Evolutionary conservation across 2,329 filamentous ascomycete species (phyloP), one percentile per base, ranked within the genome.

Genomic region (Raffaelea arxii): DNA sequence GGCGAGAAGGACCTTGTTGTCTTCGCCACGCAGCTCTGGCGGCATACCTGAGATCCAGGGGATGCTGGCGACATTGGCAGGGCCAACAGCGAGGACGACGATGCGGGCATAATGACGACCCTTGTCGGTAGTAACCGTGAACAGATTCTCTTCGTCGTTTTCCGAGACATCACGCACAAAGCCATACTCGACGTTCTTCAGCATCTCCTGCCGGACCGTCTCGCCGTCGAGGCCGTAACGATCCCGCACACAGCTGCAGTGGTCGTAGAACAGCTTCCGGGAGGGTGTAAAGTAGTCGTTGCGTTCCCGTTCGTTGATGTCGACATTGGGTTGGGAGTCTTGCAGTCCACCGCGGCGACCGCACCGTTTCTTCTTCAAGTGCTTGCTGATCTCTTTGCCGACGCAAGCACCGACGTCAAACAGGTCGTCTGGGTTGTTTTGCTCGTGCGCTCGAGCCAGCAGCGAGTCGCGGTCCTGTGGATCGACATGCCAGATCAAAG

Each of bases 401-500:
- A 89, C 85, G 51, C 85, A 88, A 3, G 82, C 81, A 1, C 73
- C 67, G 41, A 91, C 82, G 62, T 90, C 83, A 41, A 75, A 68
- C 9, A 89, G 62, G 55, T 91, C 84, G 6, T 65, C 62, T 48
- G 79, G 73, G n/a, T 79, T 65, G 0, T 72, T 72, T 18, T 74
- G 67, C 47, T 75, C 71, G 55, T 84, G 79, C 0, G 83, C 74
- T 62, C 82, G 85, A 1, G 79, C 81, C 21, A 90, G 65, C 55
- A 91, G 65, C 0, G 81, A 81, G 64, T 91, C 86, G 2, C 84
- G 71, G 60, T 91, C 85, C 1, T 75, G 70, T 0, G 86, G 86
- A 56, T 91, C 85, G 14, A 86, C 71, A 57, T 92, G 86, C 66
- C 88, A 91, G 56, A 90, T 84, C 82, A 91, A 85, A 0, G 84